Base-by-base conservation (phyloP, 768 basidiomycete species). In the Flagelloscypha sp. region DNA sequence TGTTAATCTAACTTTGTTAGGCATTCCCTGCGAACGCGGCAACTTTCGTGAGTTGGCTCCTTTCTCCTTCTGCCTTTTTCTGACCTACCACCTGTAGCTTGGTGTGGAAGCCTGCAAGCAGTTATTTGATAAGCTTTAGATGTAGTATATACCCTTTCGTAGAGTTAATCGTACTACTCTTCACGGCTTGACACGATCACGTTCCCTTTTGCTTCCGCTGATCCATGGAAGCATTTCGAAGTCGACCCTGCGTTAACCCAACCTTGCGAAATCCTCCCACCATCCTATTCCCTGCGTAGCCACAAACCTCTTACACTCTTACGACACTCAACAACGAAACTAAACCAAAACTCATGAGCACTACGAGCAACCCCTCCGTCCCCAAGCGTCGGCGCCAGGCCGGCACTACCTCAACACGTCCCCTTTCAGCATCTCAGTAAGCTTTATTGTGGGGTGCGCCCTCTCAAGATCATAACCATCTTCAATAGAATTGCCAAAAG, bases 1-100 rank as follows among this genome's bases (percentile, higher is more conserved):
- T 23, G 13, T 30, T 36, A 25, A 27, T n/a, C 7, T 17, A 19
- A 29, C 13, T 33, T n/a, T 31, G 11, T 30, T 42, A 92, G 76
- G 93, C 93, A 27, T 94, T 95, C 77, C 93, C 93, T 9, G 93
- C 93, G 18, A 98, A 98, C 57, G 93, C 93, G 42, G 92, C 93
- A 27, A 83, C 84, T 34, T 89, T 90, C 62, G 84, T 90, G 50
- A 63, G 84, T 73, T 30, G 5, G 13, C 18, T 34, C 7, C 22
- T 39, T 15, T 18, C 20, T 19, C 22, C 35, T 31, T 16, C 40
- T 30, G 41, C 32, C 15, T 43, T 41, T 38, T 46, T 30, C 47
- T 54, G 6, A 52, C 54, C 13, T 46, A 55, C 28, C 25, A 15
- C 17, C 21, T 50, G 16, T 48, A 90, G 87, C 75, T 95, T 36